Evolutionary conservation across 108 stramenopile species (phyloP).

Genomic region (Mayamaea pseudoterrestris): DNA sequence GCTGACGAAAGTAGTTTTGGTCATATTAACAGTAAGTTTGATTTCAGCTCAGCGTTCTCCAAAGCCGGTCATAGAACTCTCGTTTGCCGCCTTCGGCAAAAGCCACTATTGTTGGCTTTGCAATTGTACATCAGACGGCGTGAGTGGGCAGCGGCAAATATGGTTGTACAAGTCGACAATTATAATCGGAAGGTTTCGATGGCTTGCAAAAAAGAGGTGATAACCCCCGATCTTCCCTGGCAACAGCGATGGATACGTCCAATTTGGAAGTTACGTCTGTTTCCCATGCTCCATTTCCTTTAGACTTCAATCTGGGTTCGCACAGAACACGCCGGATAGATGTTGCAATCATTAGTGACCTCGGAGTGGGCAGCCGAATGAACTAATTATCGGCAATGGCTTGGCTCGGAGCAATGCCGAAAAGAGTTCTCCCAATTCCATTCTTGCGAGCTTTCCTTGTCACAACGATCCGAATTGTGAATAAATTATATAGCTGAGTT

Average conservation of each 20-base stretch:
- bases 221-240: conserved; percentile 13
- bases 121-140: conserved; percentile 17
- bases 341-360: conserved; percentile 11
- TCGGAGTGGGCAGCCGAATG: conserved; percentile 15
- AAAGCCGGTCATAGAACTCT: conserved; percentile 24
- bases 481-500: conserved; percentile 25
- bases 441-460: not conserved
- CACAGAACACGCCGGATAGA: conserved; percentile 20
- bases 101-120: conserved; percentile 1
- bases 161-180: conserved; percentile 30
- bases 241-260: conserved; percentile 30
- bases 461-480: conserved; percentile 18
- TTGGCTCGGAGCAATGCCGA: not conserved
- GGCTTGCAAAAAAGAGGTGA: conserved; percentile 27
- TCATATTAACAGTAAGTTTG: not conserved
- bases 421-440: not conserved
- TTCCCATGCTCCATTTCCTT: conserved; percentile 15
- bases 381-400: conserved; percentile 2
- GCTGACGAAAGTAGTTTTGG: not conserved
- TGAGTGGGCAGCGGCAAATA: conserved; percentile 20
- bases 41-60: conserved; percentile 5
- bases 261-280: conserved; percentile 17
- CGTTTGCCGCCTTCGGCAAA: conserved; percentile 4
- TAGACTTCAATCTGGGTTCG: conserved; percentile 14
- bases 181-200: conserved; percentile 24